Evolutionary conservation across 805 yeast genomes (phyloP), one percentile per base, ranked within the genome.

Genomic region (Candida loeiensis): DNA sequence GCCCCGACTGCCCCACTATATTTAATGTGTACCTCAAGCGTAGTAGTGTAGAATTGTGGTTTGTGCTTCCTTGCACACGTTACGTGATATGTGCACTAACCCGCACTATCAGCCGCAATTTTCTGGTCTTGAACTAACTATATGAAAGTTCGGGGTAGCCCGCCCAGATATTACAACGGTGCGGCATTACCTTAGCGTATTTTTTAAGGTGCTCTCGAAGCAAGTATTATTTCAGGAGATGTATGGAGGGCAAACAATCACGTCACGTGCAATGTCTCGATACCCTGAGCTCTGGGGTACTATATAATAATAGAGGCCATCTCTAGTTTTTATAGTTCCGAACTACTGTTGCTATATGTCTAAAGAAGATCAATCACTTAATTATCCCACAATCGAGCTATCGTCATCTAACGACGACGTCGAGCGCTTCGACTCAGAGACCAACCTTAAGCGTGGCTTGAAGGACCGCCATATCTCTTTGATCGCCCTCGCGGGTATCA

Each of bases 401-500:
- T 17, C 33, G 4, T 16, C 33, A 4, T 30, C 33, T 3, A 18
- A 17, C 18, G 33, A 30, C 3, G 33, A 17, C n/a, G 36, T 18
- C 15, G 28, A 41, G 1, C 28, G 34, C 16, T 37, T 33, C 3
- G 45, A 44, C 24, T 37, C 37, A 12, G 26, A 31, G 11, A 42
- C 50, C 12, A 45, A 43, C 36, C 36, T 47, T 28, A 43, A 45
- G 31, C 27, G 51, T 4, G 30, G 34, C 24, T 59, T 76, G 16
- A 74, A 74, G 45, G 73, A 74, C 47, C 57, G 79, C 42, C 78
- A 73, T 50, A 63, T 75, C 28, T 69, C 79, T 11, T 51, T 76
- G 40, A 66, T 76, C 38, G 78, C 79, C 3, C 48, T 76, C 6
- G 79, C 81, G 18, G 82, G 82, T 29, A 70, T 78, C 37, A 73